Conservation (phyloP, 164 flowering plant species). For the Hamamelis virginiana region DNA sequence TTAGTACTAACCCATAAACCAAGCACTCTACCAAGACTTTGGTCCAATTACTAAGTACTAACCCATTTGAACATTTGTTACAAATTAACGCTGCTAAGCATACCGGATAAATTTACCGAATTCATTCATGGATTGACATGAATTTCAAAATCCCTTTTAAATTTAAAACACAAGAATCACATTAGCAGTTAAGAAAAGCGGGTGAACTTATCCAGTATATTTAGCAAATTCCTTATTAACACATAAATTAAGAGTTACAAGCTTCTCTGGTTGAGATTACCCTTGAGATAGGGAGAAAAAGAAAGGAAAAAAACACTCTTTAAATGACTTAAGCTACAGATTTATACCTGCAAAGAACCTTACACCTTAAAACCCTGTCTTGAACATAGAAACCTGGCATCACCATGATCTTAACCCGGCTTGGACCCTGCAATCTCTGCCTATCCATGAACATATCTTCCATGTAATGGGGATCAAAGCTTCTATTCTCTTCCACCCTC, state of each 20-base stretch:
- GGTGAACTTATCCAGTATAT: too few relatives aligned
- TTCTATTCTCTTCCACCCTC: slow-evolving; percentile 77
- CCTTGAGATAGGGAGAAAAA: background rate
- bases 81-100: too few relatives aligned
- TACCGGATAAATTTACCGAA: too few relatives aligned
- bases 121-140: too few relatives aligned
- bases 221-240: too few relatives aligned
- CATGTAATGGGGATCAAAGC: slow-evolving; percentile 74
- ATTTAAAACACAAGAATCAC: too few relatives aligned
- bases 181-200: too few relatives aligned
- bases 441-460: slow-evolving; percentile 64
- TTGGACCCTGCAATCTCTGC: slow-evolving; percentile 48
- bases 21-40: too few relatives aligned
- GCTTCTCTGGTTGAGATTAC: background rate
- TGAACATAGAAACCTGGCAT: slow-evolving; percentile 96
- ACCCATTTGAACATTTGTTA: background rate
- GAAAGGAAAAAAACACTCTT: background rate
- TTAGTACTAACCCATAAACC: too few relatives aligned
- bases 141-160: too few relatives aligned
- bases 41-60: too few relatives aligned
- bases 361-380: slow-evolving; percentile 72
- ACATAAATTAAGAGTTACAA: slow-evolving; percentile 12
- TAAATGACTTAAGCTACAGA: slow-evolving; percentile 20
- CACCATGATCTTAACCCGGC: slow-evolving; percentile 79
- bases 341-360: slow-evolving; percentile 83